phyloP scores from a whole-genome alignment of 148 eudicot genomes.

The Rhododendron simsii region DNA sequence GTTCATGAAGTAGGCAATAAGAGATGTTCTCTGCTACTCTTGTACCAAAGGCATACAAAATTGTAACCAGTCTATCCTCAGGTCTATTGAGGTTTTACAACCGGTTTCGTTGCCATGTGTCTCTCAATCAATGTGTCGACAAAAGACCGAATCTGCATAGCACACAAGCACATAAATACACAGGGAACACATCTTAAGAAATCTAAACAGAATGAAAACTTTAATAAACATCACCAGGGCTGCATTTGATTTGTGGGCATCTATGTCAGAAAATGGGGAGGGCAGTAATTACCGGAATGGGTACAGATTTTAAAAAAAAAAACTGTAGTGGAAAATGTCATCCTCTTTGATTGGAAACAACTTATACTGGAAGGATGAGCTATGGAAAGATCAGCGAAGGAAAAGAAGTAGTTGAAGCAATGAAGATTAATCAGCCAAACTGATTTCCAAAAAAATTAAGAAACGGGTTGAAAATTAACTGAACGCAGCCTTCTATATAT shows the following conservation, averaged over 20 bases:
- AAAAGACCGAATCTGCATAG: conserved; percentile 84
- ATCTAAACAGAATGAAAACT: not conserved
- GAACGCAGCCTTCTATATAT: not conserved
- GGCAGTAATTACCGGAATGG: not conserved
- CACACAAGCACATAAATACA: not conserved
- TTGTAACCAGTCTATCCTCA: conserved; percentile 1
- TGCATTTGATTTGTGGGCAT: not conserved
- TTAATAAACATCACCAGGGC: not conserved
- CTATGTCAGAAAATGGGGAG: not conserved
- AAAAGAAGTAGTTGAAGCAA: not conserved
- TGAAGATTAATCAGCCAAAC: not conserved
- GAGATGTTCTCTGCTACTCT: not conserved
- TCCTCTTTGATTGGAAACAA: not conserved
- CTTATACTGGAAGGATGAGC: not conserved
- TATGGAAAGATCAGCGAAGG: not conserved
- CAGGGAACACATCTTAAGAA: not conserved
- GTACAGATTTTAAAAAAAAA: not conserved
- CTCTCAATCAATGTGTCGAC: conserved; percentile 91
- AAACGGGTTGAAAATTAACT: not conserved
- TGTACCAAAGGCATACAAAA: not conserved
- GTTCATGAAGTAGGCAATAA: conserved; percentile 1
- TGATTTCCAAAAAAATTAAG: not conserved
- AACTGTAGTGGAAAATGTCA: not conserved
- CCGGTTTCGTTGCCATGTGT: conserved; percentile 62
- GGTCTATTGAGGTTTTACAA: conserved; percentile 43